Evolutionary conservation across 2,329 filamentous ascomycete species (phyloP), one percentile per base, ranked within the genome.

Genomic region (Orbilia quercus): DNA sequence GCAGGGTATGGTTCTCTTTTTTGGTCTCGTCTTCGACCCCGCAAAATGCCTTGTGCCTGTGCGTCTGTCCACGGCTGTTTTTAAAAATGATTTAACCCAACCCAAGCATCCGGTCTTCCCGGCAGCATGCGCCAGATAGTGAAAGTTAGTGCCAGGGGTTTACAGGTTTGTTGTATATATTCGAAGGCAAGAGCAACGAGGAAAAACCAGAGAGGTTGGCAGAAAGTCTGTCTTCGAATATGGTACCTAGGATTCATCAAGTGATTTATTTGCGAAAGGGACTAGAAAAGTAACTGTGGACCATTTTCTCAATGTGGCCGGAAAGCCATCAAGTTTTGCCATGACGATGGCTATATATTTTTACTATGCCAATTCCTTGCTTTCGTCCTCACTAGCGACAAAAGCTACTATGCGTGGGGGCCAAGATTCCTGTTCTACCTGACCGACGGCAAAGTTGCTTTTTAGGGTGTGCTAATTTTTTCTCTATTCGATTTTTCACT

Each of bases 51-150:
- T 62, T 55, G 60, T 59, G 60, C 69, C 60, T 73, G 60, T 66
- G 69, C 69, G 69, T 73, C 47, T 57, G 54, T 38, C 69, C 54
- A 72, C 66, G 67, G 69, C 69, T 73, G 62, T 73, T 73, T 65
- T 65, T 48, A 64, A 73, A 65, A 73, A 62, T 23, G 31, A 66
- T 55, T 51, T 62, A 54, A 62, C 47, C 48, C 40, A 73, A 62
- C 69, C 67, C 69, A 73, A 60, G 60, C 62, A 47, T 73, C 69
- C 69, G 69, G 62, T 53, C 69, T 73, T 73, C 69, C 69, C 69
- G 69, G 64, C 64, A 69, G 28, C 60, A 66, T 62, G 60, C 69
- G 47, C 60, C 57, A 62, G 60, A 47, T 58, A 59, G 44, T 73
- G 25, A 53, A 73, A 66, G 45, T 53, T 55, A 65, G 60, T 73